These are phyloP conservation scores for Darksidea phi DNA, from an alignment of 495 filamentous ascomycete species.

Conservation along the genomic window DNA sequence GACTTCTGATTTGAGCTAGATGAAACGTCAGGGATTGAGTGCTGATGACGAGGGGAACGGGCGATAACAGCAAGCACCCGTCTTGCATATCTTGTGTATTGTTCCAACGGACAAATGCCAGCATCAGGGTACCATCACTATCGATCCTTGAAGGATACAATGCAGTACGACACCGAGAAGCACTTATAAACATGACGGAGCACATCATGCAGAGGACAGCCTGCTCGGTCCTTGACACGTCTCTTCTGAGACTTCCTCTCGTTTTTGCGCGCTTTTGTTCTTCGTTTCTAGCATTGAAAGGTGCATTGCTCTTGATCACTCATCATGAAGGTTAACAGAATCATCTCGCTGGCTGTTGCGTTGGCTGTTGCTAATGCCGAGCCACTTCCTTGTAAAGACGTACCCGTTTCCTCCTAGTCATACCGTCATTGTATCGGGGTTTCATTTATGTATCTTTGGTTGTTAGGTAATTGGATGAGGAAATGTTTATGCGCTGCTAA, in stretches of 20 bases:
- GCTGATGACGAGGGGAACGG: too few relatives aligned
- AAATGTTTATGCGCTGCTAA: background rate
- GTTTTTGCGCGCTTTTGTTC: background rate
- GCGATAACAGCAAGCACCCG: slow-evolving; percentile 6
- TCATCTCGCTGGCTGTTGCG: background rate
- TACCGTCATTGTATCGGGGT: too few relatives aligned
- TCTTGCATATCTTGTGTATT: slow-evolving; percentile 6
- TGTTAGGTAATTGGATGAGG: too few relatives aligned
- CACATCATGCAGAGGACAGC: background rate
- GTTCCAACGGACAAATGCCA: background rate
- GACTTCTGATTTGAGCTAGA: too few relatives aligned
- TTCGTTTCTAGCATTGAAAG: background rate
- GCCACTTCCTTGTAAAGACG: background rate
- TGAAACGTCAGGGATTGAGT: too few relatives aligned
- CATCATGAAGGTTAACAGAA: slow-evolving; percentile 6
- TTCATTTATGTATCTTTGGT: too few relatives aligned
- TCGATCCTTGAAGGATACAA: background rate
- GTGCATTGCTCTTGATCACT: background rate
- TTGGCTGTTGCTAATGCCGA: slow-evolving; percentile 8
- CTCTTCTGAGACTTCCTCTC: slow-evolving; percentile 2
- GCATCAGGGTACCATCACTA: background rate
- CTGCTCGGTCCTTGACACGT: background rate
- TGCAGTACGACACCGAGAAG: background rate
- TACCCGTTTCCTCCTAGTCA: too few relatives aligned
- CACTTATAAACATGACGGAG: background rate